A percentile compares a stretch with the other conserved stretches of the same genome.
phyloP scores from a whole-genome alignment of 495 filamentous ascomycete genomes.

The Parathielavia appendiculata region DNA sequence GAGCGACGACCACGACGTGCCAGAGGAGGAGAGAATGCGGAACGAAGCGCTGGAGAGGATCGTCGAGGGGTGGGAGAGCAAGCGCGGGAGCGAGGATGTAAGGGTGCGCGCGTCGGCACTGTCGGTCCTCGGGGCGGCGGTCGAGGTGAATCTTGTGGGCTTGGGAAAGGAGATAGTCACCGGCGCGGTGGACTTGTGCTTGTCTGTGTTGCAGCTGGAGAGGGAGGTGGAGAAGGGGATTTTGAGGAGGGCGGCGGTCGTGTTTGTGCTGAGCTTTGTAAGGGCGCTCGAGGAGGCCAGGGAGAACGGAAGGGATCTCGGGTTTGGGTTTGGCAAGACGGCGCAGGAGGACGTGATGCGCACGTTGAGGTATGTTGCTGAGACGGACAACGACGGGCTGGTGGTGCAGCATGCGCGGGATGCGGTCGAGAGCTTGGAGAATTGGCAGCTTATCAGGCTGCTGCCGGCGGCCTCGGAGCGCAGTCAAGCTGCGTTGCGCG shows the following conservation, averaged over 20 bases:
- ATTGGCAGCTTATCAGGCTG: constrained; percentile 57
- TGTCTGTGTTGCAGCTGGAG: constrained; percentile 64
- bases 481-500: constrained; percentile 7
- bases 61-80: constrained; percentile 68
- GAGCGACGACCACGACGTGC: constrained; percentile 32
- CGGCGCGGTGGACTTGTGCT: constrained; percentile 59
- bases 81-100: constrained; percentile 66
- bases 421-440: constrained; percentile 66
- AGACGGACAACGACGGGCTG: constrained; percentile 65
- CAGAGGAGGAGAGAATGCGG: constrained; percentile 45
- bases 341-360: constrained; percentile 59
- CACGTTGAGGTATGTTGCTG: constrained; percentile 60
- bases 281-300: constrained; percentile 57
- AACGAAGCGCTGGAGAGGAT: constrained; percentile 57
- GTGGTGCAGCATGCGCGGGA: constrained; percentile 66
- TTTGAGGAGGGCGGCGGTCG: constrained; percentile 63
- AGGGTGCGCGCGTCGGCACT: constrained; percentile 73
- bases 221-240: constrained; percentile 59
- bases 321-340: constrained; percentile 58
- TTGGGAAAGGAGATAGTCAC: constrained; percentile 52
- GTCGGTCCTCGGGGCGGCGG: constrained; percentile 59
- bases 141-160: constrained; percentile 62
- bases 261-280: constrained; percentile 63
- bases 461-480: constrained; percentile 30
- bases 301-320: constrained; percentile 46